Evolutionary conservation across 2,329 filamentous ascomycete genomes (phyloP).

Genomic region (Cytospora piceae): DNA sequence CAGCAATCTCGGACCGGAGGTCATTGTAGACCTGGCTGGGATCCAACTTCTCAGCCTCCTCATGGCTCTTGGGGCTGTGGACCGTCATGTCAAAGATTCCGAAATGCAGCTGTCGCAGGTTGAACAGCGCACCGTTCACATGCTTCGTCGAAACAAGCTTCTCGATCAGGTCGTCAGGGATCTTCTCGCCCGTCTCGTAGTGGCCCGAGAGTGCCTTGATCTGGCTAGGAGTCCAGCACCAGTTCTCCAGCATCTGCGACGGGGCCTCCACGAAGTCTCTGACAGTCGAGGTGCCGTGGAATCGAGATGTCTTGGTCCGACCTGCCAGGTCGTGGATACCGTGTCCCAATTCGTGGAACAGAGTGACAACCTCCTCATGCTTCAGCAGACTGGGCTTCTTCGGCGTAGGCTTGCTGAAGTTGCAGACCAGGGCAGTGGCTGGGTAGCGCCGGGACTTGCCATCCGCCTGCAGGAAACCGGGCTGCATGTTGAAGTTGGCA

Average conservation of each 20-base stretch:
- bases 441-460: constrained; percentile 72
- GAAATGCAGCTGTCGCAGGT: constrained; percentile 77
- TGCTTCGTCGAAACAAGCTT: constrained; percentile 78
- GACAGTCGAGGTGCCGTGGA: constrained; percentile 69
- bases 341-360: constrained; percentile 79
- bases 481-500: constrained; percentile 82
- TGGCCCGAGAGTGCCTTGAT: constrained; percentile 71
- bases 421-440: constrained; percentile 80
- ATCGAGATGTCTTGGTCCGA: constrained; percentile 64
- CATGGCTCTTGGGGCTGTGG: constrained; percentile 71
- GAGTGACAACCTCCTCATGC: constrained; percentile 80
- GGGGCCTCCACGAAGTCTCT: constrained; percentile 74
- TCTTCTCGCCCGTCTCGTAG: constrained; percentile 70
- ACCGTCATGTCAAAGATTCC: constrained; percentile 85
- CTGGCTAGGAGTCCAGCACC: constrained; percentile 71
- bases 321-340: constrained; percentile 72
- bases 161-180: constrained; percentile 74
- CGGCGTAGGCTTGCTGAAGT: constrained; percentile 79
- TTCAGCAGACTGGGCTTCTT: constrained; percentile 80
- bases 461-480: constrained; percentile 68
- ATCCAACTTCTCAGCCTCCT: constrained; percentile 68
- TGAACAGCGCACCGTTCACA: constrained; percentile 79
- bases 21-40: constrained; percentile 72
- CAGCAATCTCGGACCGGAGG: constrained; percentile 71
- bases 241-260: constrained; percentile 76